These are phyloP conservation scores for Hypholoma sublateritium DNA, from an alignment of 768 basidiomycete genomes.

Conservation along the genomic window DNA sequence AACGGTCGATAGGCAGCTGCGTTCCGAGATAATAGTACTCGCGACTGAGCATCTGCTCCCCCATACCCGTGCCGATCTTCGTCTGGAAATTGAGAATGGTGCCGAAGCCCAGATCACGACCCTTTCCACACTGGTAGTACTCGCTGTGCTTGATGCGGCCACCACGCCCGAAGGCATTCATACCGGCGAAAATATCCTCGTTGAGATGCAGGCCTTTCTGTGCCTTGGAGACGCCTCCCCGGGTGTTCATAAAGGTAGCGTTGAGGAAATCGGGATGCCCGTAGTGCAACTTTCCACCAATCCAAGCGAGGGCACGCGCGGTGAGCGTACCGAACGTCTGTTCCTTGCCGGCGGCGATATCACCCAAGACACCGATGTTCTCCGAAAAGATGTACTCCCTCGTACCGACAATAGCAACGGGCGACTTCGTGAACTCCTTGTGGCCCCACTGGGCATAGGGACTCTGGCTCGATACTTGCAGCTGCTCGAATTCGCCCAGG, in stretches of 20 bases:
- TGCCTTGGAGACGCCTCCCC: constrained; percentile 98
- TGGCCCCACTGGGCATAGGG: constrained; percentile 97
- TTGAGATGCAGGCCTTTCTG: constrained; percentile 98
- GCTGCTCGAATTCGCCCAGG: constrained; percentile 97
- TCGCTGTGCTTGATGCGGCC: constrained; percentile 99
- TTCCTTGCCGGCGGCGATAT: constrained; percentile 99
- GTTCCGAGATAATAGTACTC: constrained; percentile 99
- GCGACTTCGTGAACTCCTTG: constrained; percentile 86
- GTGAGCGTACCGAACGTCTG: constrained; percentile 99
- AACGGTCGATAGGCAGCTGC: constrained; percentile 95
- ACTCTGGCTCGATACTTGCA: constrained; percentile 84
- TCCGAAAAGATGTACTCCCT: constrained; percentile 99
- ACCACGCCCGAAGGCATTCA: constrained; percentile 98
- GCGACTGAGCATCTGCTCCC: constrained; percentile 99
- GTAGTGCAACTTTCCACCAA: constrained; percentile 97
- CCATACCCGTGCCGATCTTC: constrained; percentile 99
- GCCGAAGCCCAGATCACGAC: constrained; percentile 98
- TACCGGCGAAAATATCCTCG: constrained; percentile 99
- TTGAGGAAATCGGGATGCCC: constrained; percentile 99
- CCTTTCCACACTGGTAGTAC: constrained; percentile 99
- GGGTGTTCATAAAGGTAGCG: constrained; percentile 96
- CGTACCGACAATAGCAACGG: constrained; percentile 97
- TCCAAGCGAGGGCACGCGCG: constrained; percentile 92
- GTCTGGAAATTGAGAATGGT: constrained; percentile 99
- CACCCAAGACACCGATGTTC: constrained; percentile 98